Percentiles rank a stretch among this genome's conserved stretches.
Conservation (phyloP, 1,284 basidiomycete genomes). For the Anthracocystis setariae region DNA sequence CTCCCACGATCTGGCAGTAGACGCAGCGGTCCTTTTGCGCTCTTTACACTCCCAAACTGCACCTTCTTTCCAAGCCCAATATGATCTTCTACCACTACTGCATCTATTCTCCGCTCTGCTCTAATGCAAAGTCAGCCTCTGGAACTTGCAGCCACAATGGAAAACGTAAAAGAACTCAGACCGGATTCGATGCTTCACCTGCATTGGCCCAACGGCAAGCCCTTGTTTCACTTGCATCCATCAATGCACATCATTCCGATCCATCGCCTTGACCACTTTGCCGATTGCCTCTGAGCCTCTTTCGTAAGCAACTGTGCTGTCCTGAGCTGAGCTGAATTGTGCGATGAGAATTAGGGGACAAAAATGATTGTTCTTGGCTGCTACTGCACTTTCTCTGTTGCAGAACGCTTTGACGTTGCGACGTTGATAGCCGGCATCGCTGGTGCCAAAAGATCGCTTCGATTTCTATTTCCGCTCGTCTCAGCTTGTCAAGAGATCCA, state of each 20-base stretch:
- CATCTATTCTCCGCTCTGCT: neutral
- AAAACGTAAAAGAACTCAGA: neutral
- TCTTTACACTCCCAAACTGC: neutral
- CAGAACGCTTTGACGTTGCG: too few species aligned
- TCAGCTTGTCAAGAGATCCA: too few species aligned
- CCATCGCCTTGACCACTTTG: neutral
- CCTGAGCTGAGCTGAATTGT: too few species aligned
- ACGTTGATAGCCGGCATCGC: too few species aligned
- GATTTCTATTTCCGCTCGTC: too few species aligned
- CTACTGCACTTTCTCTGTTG: too few species aligned
- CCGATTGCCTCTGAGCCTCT: too few species aligned
- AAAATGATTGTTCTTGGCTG: too few species aligned
- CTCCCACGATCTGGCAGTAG: conserved; percentile 23
- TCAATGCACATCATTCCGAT: neutral
- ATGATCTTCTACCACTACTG: too few species aligned
- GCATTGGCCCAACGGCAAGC: neutral
- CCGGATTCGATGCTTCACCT: neutral
- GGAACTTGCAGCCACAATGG: neutral
- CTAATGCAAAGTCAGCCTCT: neutral
- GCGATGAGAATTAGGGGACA: too few species aligned
- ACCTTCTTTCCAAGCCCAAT: neutral
- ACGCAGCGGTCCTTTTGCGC: conserved; percentile 3
- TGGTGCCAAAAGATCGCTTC: too few species aligned
- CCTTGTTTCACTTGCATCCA: neutral
- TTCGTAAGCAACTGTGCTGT: too few species aligned